Conservation (phyloP, 139 green algal genomes). For the Auxenochlorella pyrenoidosa region DNA sequence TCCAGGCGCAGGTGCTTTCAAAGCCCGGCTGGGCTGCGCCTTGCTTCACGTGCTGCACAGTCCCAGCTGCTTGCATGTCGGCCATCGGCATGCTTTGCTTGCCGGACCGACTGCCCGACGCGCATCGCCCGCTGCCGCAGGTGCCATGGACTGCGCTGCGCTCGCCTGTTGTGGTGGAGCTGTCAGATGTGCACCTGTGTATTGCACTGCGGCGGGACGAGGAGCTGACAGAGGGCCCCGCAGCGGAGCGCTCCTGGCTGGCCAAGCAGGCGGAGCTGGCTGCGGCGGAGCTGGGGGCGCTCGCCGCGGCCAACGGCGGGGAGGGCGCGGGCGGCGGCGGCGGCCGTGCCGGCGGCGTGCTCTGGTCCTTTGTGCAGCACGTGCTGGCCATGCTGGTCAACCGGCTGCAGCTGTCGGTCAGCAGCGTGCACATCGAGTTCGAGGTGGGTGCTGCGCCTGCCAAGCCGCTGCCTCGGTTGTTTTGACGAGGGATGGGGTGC, state of each 20-base stretch:
- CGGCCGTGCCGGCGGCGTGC: conserved; percentile 23
- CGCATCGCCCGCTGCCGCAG: conserved; percentile 1
- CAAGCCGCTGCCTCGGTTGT: too few species aligned
- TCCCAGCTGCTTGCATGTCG: background rate
- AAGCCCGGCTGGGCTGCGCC: background rate
- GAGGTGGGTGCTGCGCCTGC: conserved; percentile 49
- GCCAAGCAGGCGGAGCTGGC: conserved; percentile 82
- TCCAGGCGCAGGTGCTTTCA: conserved; percentile 48
- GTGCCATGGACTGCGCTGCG: conserved; percentile 55
- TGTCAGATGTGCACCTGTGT: conserved; percentile 44
- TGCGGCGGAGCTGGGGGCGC: conserved; percentile 68
- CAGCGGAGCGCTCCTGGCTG: conserved; percentile 52
- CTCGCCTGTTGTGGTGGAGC: conserved; percentile 50
- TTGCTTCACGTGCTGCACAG: background rate
- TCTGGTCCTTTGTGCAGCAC: conserved; percentile 62
- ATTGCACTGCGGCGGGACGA: conserved; percentile 30
- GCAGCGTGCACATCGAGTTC: conserved; percentile 74
- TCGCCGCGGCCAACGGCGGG: background rate
- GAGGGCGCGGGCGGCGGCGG: conserved; percentile 31
- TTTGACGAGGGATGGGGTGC: too few species aligned
- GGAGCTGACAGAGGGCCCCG: conserved; percentile 46
- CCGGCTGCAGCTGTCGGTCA: conserved; percentile 76
- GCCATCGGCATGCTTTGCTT: background rate
- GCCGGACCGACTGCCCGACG: background rate
- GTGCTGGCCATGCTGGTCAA: conserved; percentile 71